phyloP scores from a whole-genome alignment of 1,139 yeast genomes.

The Lodderomyces metapsilosis region DNA sequence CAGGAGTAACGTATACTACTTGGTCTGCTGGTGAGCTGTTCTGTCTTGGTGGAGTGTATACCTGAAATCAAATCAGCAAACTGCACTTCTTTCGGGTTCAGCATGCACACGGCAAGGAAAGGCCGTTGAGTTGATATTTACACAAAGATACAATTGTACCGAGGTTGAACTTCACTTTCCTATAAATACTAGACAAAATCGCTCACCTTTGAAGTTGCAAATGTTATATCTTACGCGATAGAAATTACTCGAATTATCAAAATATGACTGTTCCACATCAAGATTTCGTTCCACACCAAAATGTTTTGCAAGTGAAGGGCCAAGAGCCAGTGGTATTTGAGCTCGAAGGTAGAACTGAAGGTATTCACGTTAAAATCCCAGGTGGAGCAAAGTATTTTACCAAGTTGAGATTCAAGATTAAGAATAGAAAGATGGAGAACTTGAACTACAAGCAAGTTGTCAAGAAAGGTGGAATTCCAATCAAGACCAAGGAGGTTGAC shows the following conservation, averaged over 20 bases:
- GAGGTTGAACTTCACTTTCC: background rate
- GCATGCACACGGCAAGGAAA: too few relatives aligned
- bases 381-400: constrained; percentile 38
- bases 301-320: constrained; percentile 33
- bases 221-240: too few relatives aligned
- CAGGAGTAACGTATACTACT: too few relatives aligned
- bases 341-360: constrained; percentile 28
- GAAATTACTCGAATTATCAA: too few relatives aligned
- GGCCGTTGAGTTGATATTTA: too few relatives aligned
- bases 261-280: constrained; percentile 19
- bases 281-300: constrained; percentile 35
- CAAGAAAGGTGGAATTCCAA: constrained; percentile 38
- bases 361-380: constrained; percentile 33
- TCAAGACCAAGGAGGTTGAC: constrained; percentile 31
- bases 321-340: constrained; percentile 25
- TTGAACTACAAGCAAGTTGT: constrained; percentile 39
- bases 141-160: background rate
- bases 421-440: constrained; percentile 29
- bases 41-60: too few relatives aligned
- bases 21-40: too few relatives aligned
- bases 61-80: too few relatives aligned
- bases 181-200: background rate
- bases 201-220: background rate
- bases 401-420: constrained; percentile 36
- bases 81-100: too few relatives aligned